phyloP scores from a whole-genome alignment of 2,329 filamentous ascomycete species.

The Colletotrichum sp. region DNA sequence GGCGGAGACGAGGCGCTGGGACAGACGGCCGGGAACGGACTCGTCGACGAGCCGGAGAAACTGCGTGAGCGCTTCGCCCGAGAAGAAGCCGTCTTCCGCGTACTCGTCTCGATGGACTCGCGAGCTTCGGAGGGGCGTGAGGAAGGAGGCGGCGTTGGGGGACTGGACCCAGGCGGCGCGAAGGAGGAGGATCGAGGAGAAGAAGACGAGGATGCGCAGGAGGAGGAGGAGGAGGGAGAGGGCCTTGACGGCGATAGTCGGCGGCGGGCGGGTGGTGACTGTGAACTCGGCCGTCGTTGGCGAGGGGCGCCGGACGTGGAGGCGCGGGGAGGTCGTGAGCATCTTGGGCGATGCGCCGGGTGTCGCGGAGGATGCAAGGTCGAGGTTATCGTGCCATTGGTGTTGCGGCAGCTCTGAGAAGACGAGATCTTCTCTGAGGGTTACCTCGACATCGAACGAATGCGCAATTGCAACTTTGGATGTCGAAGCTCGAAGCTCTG shows the following conservation, averaged over 20 bases:
- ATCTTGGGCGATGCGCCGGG: slow-evolving; percentile 43
- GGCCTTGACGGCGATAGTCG: slow-evolving; percentile 52
- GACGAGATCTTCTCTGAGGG: not conserved
- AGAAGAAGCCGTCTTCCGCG: not conserved
- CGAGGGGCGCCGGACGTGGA: slow-evolving; percentile 72
- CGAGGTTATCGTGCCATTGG: not conserved
- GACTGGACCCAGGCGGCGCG: slow-evolving; percentile 51
- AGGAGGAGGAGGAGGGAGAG: slow-evolving; percentile 48
- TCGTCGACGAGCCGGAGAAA: slow-evolving; percentile 28
- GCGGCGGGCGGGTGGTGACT: slow-evolving; percentile 77
- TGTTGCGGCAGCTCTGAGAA: not conserved
- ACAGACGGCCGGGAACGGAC: slow-evolving; percentile 36
- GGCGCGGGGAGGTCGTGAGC: slow-evolving; percentile 65
- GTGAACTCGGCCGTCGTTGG: slow-evolving; percentile 93
- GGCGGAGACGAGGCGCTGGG: slow-evolving; percentile 32
- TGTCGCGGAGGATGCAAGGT: not conserved
- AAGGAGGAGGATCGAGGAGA: slow-evolving; percentile 46
- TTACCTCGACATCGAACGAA: not conserved
- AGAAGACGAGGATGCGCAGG: slow-evolving; percentile 44
- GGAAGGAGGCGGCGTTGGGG: slow-evolving; percentile 27
- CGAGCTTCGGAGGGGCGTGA: slow-evolving; percentile 11
- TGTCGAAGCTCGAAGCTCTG: not conserved
- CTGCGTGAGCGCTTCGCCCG: slow-evolving; percentile 27
- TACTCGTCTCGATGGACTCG: slow-evolving; percentile 4
- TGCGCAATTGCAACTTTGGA: not conserved